phyloP scores from a whole-genome alignment of 2,329 filamentous ascomycete species.

The Aspergillus sp. region DNA sequence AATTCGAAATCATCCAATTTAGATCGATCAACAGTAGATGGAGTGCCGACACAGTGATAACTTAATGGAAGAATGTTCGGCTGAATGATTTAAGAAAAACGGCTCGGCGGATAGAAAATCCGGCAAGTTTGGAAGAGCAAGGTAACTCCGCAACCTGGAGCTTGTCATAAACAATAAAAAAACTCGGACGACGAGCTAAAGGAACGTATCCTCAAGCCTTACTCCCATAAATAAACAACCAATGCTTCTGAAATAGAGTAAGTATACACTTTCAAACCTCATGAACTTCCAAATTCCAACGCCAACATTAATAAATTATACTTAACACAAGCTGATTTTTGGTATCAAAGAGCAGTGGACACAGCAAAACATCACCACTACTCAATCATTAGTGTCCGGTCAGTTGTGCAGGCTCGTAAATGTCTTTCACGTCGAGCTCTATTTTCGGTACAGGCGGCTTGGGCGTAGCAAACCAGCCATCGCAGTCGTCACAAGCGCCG shows the following conservation, averaged over 20 bases:
- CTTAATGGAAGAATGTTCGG: not conserved
- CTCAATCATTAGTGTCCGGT: not conserved
- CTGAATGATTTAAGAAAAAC: not conserved
- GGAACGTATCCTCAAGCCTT: not conserved
- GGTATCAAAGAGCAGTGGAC: not conserved
- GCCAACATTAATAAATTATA: not conserved
- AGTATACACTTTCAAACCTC: not conserved
- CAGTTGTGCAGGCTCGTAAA: conserved; percentile 1
- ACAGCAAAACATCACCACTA: not conserved
- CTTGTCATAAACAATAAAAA: conserved; percentile 15
- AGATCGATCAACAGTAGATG: not conserved
- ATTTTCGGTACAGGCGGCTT: conserved; percentile 31
- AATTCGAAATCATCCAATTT: not conserved
- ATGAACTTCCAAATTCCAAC: not conserved
- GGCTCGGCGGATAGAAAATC: conserved; percentile 19
- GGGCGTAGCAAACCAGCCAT: conserved; percentile 22
- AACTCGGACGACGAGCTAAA: not conserved
- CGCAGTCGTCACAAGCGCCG: conserved; percentile 1
- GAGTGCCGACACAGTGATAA: not conserved
- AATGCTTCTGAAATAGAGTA: not conserved
- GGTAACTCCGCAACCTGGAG: not conserved
- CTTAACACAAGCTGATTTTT: not conserved
- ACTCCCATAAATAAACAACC: not conserved
- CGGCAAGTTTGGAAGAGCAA: not conserved
- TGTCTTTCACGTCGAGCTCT: conserved; percentile 26